Evolutionary conservation across 768 basidiomycete species (phyloP).

Genomic region (Podaxis sp.): DNA sequence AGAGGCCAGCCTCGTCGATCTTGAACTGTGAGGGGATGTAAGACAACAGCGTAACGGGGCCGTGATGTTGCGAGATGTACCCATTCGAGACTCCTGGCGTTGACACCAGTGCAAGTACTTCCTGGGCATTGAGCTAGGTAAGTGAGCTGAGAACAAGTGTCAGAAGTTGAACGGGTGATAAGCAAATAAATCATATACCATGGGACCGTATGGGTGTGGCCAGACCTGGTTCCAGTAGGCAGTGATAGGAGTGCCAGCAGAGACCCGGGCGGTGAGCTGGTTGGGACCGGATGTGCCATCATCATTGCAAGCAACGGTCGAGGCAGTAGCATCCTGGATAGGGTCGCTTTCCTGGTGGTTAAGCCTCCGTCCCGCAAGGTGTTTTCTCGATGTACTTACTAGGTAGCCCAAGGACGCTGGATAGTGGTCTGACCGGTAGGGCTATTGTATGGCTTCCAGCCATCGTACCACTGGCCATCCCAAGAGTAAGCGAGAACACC

Average conservation of each 20-base stretch:
- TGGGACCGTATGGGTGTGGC: conserved; percentile 45
- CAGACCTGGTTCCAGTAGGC: conserved; percentile 48
- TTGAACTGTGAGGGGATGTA: conserved; percentile 35
- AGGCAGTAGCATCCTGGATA: conserved; percentile 35
- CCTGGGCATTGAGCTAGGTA: conserved; percentile 49
- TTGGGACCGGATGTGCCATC: conserved; percentile 39
- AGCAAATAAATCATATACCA: conserved; percentile 27
- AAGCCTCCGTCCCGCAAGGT: background rate
- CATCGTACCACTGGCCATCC: conserved; percentile 38
- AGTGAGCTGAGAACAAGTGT: conserved; percentile 29
- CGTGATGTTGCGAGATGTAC: conserved; percentile 22
- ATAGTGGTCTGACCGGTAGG: conserved; percentile 42
- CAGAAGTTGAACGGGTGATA: background rate
- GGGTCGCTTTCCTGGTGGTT: conserved; percentile 32
- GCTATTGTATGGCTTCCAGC: conserved; percentile 43
- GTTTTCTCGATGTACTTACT: conserved; percentile 26
- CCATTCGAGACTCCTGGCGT: conserved; percentile 40
- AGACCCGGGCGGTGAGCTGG: conserved; percentile 41
- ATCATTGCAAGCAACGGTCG: conserved; percentile 46
- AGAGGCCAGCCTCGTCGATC: conserved; percentile 45
- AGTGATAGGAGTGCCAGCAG: conserved; percentile 41
- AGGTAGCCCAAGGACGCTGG: conserved; percentile 44
- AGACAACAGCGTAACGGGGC: background rate
- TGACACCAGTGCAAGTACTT: conserved; percentile 39
- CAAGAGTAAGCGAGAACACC: conserved; percentile 44